Percentiles rank a stretch among this genome's conserved stretches.
phyloP scores from a whole-genome alignment of 2,329 filamentous ascomycete genomes.

The Mycosphaerella sp. region DNA sequence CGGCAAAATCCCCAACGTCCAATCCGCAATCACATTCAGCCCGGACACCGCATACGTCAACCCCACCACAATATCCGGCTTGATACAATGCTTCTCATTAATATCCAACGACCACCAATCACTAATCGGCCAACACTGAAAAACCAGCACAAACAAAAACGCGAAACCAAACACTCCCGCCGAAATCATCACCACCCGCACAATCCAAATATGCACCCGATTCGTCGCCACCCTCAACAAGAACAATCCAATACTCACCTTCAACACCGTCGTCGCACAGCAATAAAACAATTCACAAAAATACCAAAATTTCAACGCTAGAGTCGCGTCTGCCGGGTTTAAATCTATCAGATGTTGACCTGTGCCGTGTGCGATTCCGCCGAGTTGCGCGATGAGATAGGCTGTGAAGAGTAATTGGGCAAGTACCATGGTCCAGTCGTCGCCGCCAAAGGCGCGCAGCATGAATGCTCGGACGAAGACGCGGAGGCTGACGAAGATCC shows the following conservation, averaged over 20 bases:
- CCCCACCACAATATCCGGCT: slow-evolving; percentile 43
- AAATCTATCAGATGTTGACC: slow-evolving; percentile 36
- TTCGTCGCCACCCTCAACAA: slow-evolving; percentile 47
- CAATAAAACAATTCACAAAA: slow-evolving; percentile 53
- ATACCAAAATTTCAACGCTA: slow-evolving; percentile 44
- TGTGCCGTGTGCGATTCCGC: slow-evolving; percentile 36
- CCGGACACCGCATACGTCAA: slow-evolving; percentile 31
- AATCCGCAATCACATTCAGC: slow-evolving; percentile 39
- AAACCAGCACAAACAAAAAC: slow-evolving; percentile 47
- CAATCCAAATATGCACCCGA: slow-evolving; percentile 41
- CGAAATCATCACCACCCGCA: slow-evolving; percentile 43
- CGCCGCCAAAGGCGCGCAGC: slow-evolving; percentile 36
- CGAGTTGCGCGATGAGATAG: slow-evolving; percentile 38
- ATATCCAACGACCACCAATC: slow-evolving; percentile 47
- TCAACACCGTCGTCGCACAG: slow-evolving; percentile 43
- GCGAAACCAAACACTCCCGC: slow-evolving; percentile 42
- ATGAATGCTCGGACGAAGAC: slow-evolving; percentile 35
- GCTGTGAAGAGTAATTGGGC: slow-evolving; percentile 36
- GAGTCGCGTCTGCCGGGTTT: slow-evolving; percentile 17
- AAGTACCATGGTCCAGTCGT: slow-evolving; percentile 39
- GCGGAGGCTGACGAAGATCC: slow-evolving; percentile 34
- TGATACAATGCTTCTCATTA: slow-evolving; percentile 38
- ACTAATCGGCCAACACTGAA: slow-evolving; percentile 49
- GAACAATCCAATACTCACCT: slow-evolving; percentile 49
- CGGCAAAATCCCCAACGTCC: slow-evolving; percentile 38